Conservation (phyloP, 345 rosid genomes). For the Alliaria petiolata region DNA sequence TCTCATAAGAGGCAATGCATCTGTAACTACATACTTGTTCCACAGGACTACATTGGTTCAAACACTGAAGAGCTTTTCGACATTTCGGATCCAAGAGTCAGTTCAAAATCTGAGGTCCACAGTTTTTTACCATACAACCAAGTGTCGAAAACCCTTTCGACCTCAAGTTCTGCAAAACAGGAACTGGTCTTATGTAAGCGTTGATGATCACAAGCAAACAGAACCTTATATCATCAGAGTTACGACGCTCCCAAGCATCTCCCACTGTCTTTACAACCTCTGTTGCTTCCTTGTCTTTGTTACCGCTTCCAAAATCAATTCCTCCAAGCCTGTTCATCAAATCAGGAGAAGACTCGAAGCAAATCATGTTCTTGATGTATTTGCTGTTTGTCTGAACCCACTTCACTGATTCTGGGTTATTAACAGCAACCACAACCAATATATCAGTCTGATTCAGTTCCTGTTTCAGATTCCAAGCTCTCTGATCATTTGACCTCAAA, state of each 20-base stretch:
- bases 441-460: slow-evolving; percentile 56
- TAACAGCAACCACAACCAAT: slow-evolving; percentile 60
- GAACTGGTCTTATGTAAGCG: slow-evolving; percentile 77
- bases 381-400: slow-evolving; percentile 53
- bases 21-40: slow-evolving; percentile 91
- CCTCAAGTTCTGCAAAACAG: slow-evolving; percentile 71
- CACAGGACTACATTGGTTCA: slow-evolving; percentile 85
- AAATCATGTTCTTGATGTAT: slow-evolving; percentile 49
- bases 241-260: slow-evolving; percentile 82
- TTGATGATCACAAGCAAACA: slow-evolving; percentile 77
- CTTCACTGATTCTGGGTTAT: slow-evolving; percentile 43
- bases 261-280: slow-evolving; percentile 60
- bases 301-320: slow-evolving; percentile 27
- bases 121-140: slow-evolving; percentile 78
- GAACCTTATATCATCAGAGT: slow-evolving; percentile 87
- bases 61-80: slow-evolving; percentile 89
- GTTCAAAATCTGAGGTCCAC: slow-evolving; percentile 79
- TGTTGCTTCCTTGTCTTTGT: slow-evolving; percentile 38
- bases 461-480: slow-evolving; percentile 27
- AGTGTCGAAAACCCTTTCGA: slow-evolving; percentile 88
- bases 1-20: slow-evolving; percentile 94
- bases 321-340: slow-evolving; percentile 67
- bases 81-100: slow-evolving; percentile 84
- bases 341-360: slow-evolving; percentile 54
- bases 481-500: slow-evolving; percentile 26